Evolutionary conservation across 2,329 filamentous ascomycete species (phyloP), one percentile per base, ranked within the genome.

Genomic region (Claviceps paspali): DNA sequence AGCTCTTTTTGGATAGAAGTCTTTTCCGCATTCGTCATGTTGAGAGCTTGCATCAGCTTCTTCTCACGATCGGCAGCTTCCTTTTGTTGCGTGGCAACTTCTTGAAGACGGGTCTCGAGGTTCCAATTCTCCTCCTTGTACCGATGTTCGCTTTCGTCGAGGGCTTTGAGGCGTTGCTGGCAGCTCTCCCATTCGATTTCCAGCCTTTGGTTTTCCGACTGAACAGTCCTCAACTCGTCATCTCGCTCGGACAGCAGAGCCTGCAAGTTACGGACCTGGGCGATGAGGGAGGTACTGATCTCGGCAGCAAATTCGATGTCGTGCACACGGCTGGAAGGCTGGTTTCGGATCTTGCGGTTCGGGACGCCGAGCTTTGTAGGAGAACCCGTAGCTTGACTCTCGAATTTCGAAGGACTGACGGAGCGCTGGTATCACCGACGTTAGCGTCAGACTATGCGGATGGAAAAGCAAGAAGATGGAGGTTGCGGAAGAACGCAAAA

Each of bases 71-170:
- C 86, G 11, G 77, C 66, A 1, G 82, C 73, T 33, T 93, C 84
- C 52, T 79, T 84, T 44, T 81, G 72, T 12, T 73, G 68, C 6
- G 79, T 71, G 36, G 82, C 70, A 29, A 88, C 66, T 44, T 96
- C 87, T 50, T 94, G 91, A 17, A 92, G 71, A 49, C 86, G 83
- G 0, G 87, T 93, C 58, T 98, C 91, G 27, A 98, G 70, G 44
- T 82, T 88, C 91, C 91, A 98, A 55, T 96, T 98, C 58, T 96
- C 91, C 52, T 98, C 91, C 61, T 95, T 96, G 63, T 93, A 94
- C 36, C 84, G 79, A 51, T 92, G 82, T 56, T 98, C 91, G 54
- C 82, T 94, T 59, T 98, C 91, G 49, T 95, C 87, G 29, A 95
- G 66, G 6, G 73, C 72, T 52, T 83, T 81, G 45, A 96, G 65